Percentiles rank a stretch among this genome's conserved stretches.
phyloP scores from a whole-genome alignment of 2,329 filamentous ascomycete genomes.

The Paraconiothyrium sp. region DNA sequence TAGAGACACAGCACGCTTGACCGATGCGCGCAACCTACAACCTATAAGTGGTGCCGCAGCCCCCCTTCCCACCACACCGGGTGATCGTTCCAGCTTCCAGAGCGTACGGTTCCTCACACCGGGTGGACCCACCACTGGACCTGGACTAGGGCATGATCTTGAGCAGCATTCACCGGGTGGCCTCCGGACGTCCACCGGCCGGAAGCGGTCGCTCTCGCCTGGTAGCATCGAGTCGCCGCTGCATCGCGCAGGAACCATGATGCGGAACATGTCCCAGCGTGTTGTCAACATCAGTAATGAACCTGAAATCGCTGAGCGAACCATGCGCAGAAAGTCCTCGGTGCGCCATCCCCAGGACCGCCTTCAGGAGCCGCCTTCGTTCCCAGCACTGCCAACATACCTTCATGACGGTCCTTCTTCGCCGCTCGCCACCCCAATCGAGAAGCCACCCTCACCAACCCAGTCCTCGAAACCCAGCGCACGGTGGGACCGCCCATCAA shows the following conservation, averaged over 20 bases:
- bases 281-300: slow-evolving; percentile 98
- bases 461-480: slow-evolving; percentile 45
- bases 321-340: slow-evolving; percentile 69
- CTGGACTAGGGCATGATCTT: slow-evolving; percentile 68
- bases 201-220: slow-evolving; percentile 61
- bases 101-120: slow-evolving; percentile 63
- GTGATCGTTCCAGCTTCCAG: slow-evolving; percentile 62
- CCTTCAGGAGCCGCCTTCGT: slow-evolving; percentile 61
- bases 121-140: slow-evolving; percentile 46
- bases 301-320: slow-evolving; percentile 80
- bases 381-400: slow-evolving; percentile 63
- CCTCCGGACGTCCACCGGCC: slow-evolving; percentile 49
- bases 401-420: slow-evolving; percentile 54
- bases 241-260: slow-evolving; percentile 60
- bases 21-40: slow-evolving; percentile 64
- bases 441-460: slow-evolving; percentile 51
- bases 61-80: slow-evolving; percentile 48
- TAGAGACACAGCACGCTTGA: slow-evolving; percentile 69
- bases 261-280: slow-evolving; percentile 87
- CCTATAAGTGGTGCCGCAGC: slow-evolving; percentile 63
- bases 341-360: slow-evolving; percentile 60
- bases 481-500: slow-evolving; percentile 60
- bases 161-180: slow-evolving; percentile 64
- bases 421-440: slow-evolving; percentile 41
- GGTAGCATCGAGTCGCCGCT: slow-evolving; percentile 57